These are phyloP conservation scores for Saxispiralis lemnorum DNA, from an alignment of 495 filamentous ascomycete genomes.

Conservation along the genomic window DNA sequence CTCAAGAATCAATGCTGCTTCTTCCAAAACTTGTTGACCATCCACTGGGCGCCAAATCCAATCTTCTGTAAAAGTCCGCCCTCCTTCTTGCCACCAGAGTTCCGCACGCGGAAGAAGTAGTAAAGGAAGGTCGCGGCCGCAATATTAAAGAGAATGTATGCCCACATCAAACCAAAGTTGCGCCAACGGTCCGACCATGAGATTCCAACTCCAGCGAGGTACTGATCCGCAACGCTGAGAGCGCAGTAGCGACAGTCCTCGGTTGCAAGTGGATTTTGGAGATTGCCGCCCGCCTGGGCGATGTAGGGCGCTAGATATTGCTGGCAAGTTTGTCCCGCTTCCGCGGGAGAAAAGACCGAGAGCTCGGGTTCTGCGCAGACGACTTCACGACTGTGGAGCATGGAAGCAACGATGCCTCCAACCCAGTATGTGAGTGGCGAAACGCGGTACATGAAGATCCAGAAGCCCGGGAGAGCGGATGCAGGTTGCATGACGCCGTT, in stretches of 20 bases:
- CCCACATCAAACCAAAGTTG: slow-evolving; percentile 54
- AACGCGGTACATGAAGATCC: slow-evolving; percentile 24
- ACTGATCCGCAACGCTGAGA: slow-evolving; percentile 42
- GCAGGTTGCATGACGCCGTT: slow-evolving; percentile 49
- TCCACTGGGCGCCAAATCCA: too few relatives aligned
- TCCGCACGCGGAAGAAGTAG: slow-evolving; percentile 50
- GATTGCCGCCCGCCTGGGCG: slow-evolving; percentile 29
- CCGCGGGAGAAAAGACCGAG: slow-evolving; percentile 5
- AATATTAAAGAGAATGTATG: slow-evolving; percentile 63
- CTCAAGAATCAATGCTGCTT: too few relatives aligned
- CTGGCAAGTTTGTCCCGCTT: slow-evolving; percentile 10
- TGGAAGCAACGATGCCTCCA: slow-evolving; percentile 3
- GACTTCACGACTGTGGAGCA: slow-evolving; percentile 2
- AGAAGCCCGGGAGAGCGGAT: slow-evolving; percentile 16
- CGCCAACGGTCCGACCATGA: slow-evolving; percentile 44
- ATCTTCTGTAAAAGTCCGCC: too few relatives aligned
- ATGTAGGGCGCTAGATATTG: slow-evolving; percentile 41
- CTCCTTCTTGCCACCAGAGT: too few relatives aligned
- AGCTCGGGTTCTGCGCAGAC: slow-evolving; percentile 5
- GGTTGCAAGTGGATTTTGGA: slow-evolving; percentile 35
- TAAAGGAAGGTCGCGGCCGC: slow-evolving; percentile 54
- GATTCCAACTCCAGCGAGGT: slow-evolving; percentile 33
- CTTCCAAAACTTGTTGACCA: too few relatives aligned
- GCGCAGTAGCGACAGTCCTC: slow-evolving; percentile 44
- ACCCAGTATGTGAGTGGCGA: slow-evolving; percentile 37